Conservation (phyloP, 129 eudicot species). For the Centaurea solstitialis region DNA sequence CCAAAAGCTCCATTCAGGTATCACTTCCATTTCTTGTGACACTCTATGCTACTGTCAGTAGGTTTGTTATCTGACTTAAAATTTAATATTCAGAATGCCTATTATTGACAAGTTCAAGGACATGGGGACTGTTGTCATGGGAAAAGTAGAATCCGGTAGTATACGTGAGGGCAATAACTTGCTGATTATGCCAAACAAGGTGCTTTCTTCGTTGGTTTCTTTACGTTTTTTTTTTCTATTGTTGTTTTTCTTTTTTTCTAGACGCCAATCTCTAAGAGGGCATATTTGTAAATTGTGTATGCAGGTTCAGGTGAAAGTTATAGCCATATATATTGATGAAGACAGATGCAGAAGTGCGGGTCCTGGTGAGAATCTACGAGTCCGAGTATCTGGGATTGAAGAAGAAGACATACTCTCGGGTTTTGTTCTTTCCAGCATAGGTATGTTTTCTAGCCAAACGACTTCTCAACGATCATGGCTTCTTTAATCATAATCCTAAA, state of each 20-base stretch:
- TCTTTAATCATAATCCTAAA: too few relatives aligned
- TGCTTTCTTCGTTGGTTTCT: not conserved
- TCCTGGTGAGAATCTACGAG: conserved; percentile 86
- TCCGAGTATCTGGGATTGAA: conserved; percentile 76
- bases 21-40: not conserved
- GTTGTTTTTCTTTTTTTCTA: not conserved
- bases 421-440: conserved; percentile 62
- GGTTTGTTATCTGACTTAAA: not conserved
- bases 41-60: not conserved
- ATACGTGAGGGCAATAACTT: conserved; percentile 70
- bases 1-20: conserved; percentile 90
- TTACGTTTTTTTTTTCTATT: not conserved
- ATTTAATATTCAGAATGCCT: conserved; percentile 58
- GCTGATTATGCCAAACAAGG: conserved; percentile 74
- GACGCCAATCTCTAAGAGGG: not conserved
- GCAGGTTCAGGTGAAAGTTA: conserved; percentile 80
- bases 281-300: not conserved
- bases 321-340: conserved; percentile 63
- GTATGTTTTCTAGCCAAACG: conserved; percentile 36
- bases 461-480: not conserved
- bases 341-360: conserved; percentile 71
- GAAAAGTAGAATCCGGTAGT: conserved; percentile 81
- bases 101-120: conserved; percentile 82
- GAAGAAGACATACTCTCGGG: conserved; percentile 81
- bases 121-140: conserved; percentile 91